These are phyloP conservation scores for Trametes elegans DNA, from an alignment of 768 basidiomycete genomes.

Conservation along the genomic window DNA sequence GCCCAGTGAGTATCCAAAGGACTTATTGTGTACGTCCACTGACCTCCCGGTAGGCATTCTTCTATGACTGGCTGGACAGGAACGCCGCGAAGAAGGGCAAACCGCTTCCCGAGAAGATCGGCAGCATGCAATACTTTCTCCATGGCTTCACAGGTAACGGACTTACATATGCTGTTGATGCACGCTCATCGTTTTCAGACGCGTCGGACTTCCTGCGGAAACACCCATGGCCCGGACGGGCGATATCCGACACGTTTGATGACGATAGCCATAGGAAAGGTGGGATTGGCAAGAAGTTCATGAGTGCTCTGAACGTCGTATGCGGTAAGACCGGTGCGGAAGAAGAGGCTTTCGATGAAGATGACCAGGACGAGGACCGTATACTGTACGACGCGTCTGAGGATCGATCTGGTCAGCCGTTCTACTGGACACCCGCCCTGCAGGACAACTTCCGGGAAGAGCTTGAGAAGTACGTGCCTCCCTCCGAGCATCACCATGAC, in stretches of 20 bases:
- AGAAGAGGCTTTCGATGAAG: constrained; percentile 65
- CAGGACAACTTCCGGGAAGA: constrained; percentile 86
- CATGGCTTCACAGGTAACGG: constrained; percentile 76
- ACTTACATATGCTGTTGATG: background rate
- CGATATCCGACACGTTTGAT: constrained; percentile 82
- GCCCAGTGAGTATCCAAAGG: constrained; percentile 42
- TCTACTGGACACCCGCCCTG: constrained; percentile 79
- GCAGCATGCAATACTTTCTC: constrained; percentile 87
- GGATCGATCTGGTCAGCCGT: constrained; percentile 54
- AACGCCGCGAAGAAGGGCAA: constrained; percentile 82
- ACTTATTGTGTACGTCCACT: background rate
- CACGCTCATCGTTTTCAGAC: constrained; percentile 42
- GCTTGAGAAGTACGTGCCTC: constrained; percentile 69
- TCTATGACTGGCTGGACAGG: constrained; percentile 89
- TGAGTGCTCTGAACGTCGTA: constrained; percentile 70
- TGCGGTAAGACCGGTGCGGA: constrained; percentile 82
- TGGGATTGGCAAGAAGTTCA: constrained; percentile 61
- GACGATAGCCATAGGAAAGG: constrained; percentile 79
- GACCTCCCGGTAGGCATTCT: constrained; percentile 62
- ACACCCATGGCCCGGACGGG: constrained; percentile 85
- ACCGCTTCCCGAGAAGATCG: constrained; percentile 81
- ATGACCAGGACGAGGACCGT: constrained; percentile 73
- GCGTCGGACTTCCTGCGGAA: constrained; percentile 84
- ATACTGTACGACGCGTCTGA: constrained; percentile 67
- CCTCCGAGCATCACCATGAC: constrained; percentile 3